These are phyloP conservation scores for Curvularia verruculosa DNA, from an alignment of 2,329 filamentous ascomycete genomes.

Conservation along the genomic window DNA sequence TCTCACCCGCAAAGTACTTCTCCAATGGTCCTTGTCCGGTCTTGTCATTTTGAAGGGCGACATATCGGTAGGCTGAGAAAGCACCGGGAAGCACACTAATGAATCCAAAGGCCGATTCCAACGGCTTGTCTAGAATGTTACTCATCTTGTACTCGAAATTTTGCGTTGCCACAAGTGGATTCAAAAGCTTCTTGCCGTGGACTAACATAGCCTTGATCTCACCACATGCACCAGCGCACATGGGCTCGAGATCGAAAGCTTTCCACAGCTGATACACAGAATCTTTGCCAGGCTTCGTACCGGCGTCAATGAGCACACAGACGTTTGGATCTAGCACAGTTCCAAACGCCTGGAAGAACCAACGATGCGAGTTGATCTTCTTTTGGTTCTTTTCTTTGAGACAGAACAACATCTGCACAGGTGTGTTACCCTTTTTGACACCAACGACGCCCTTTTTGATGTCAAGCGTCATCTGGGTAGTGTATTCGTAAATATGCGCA, in stretches of 20 bases:
- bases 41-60: constrained; percentile 96
- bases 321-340: constrained; percentile 92
- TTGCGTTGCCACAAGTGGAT: constrained; percentile 92
- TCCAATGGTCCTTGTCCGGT: constrained; percentile 89
- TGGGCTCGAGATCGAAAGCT: constrained; percentile 95
- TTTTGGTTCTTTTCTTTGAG: constrained; percentile 99
- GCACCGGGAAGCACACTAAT: constrained; percentile 96
- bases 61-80: constrained; percentile 96
- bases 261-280: constrained; percentile 99
- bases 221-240: constrained; percentile 96
- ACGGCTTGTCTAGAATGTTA: constrained; percentile 96
- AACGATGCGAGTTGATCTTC: constrained; percentile 99
- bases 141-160: constrained; percentile 99
- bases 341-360: constrained; percentile 99
- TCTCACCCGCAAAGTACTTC: constrained; percentile 97
- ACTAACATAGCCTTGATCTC: constrained; percentile 99
- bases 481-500: constrained; percentile 95
- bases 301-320: constrained; percentile 93
- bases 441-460: constrained; percentile 90
- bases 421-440: constrained; percentile 81
- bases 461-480: constrained; percentile 81
- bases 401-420: constrained; percentile 96
- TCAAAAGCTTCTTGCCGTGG: constrained; percentile 84
- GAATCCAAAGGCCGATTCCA: constrained; percentile 97
- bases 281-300: constrained; percentile 89